A percentile compares a stretch with the other conserved stretches of the same genome.
phyloP scores from a whole-genome alignment of 2,329 filamentous ascomycete species.

The Ceratocystis ficicola region DNA sequence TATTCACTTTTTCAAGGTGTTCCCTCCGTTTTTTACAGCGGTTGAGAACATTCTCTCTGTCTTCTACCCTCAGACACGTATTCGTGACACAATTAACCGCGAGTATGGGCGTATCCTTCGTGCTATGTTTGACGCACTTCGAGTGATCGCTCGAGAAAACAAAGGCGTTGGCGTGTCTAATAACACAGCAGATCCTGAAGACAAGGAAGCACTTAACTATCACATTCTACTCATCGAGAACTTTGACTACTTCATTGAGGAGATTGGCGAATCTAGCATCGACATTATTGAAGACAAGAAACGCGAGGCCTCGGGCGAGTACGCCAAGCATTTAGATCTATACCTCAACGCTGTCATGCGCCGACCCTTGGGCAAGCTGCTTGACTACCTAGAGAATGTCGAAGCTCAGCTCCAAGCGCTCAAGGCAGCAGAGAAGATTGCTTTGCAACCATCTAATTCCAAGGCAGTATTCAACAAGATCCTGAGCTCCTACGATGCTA shows the following conservation, averaged over 20 bases:
- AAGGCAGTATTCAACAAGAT: slow-evolving; percentile 78
- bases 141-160: slow-evolving; percentile 74
- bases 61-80: slow-evolving; percentile 40
- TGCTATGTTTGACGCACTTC: slow-evolving; percentile 93
- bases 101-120: slow-evolving; percentile 83
- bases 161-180: slow-evolving; percentile 37
- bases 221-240: slow-evolving; percentile 97
- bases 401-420: slow-evolving; percentile 56
- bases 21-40: slow-evolving; percentile 71
- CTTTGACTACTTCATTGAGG: slow-evolving; percentile 94
- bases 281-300: slow-evolving; percentile 74
- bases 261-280: slow-evolving; percentile 61
- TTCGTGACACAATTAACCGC: slow-evolving; percentile 68
- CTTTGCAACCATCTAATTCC: slow-evolving; percentile 69
- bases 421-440: slow-evolving; percentile 51
- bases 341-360: slow-evolving; percentile 84
- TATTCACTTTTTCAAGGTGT: slow-evolving; percentile 87
- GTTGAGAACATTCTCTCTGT: slow-evolving; percentile 71
- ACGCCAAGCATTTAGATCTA: slow-evolving; percentile 72
- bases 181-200: slow-evolving; percentile 52
- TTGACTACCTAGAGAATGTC: slow-evolving; percentile 84
- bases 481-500: slow-evolving; percentile 64
- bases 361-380: slow-evolving; percentile 73
- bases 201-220: slow-evolving; percentile 94
- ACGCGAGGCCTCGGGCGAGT: slow-evolving; percentile 62